These are phyloP conservation scores for Cytidiella melzeri DNA, from an alignment of 768 basidiomycete species.

Conservation along the genomic window DNA sequence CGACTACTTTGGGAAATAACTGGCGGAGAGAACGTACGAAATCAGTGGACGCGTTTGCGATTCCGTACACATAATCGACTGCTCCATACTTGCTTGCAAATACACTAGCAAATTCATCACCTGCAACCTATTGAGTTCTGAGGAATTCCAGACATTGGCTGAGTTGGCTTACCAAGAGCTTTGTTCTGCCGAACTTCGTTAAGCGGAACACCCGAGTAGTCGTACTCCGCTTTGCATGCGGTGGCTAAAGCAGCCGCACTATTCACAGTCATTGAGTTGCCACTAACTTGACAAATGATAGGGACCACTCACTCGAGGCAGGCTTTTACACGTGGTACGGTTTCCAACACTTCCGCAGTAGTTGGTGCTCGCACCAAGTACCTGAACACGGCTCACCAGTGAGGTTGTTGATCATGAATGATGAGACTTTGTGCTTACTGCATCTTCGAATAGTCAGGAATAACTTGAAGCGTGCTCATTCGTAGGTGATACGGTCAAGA, in stretches of 20 bases:
- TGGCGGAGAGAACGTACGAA: conserved; percentile 47
- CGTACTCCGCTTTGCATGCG: conserved; percentile 39
- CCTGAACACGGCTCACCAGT: conserved; percentile 26
- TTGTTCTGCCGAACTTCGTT: conserved; percentile 67
- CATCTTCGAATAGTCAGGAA: conserved; percentile 76
- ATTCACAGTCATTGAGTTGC: conserved; percentile 1
- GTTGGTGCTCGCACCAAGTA: conserved; percentile 74
- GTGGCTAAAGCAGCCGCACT: conserved; percentile 69
- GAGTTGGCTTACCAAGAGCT: conserved; percentile 41
- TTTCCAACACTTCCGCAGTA: conserved; percentile 50
- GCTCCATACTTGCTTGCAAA: conserved; percentile 54
- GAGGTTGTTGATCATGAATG: not conserved
- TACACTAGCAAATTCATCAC: conserved; percentile 58
- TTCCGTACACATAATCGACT: conserved; percentile 64
- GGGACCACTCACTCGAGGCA: conserved; percentile 61
- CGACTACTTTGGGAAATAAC: not conserved
- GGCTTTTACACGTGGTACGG: conserved; percentile 52
- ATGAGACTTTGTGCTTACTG: conserved; percentile 34
- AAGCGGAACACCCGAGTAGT: conserved; percentile 30
- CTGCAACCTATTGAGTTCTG: conserved; percentile 28
- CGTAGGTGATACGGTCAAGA: not conserved
- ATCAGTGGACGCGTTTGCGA: conserved; percentile 70
- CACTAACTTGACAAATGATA: not conserved
- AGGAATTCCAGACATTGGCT: not conserved
- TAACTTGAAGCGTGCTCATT: conserved; percentile 40